Evolutionary conservation across 306 rosid genomes (phyloP).

Genomic region (Luffa aegyptiaca): DNA sequence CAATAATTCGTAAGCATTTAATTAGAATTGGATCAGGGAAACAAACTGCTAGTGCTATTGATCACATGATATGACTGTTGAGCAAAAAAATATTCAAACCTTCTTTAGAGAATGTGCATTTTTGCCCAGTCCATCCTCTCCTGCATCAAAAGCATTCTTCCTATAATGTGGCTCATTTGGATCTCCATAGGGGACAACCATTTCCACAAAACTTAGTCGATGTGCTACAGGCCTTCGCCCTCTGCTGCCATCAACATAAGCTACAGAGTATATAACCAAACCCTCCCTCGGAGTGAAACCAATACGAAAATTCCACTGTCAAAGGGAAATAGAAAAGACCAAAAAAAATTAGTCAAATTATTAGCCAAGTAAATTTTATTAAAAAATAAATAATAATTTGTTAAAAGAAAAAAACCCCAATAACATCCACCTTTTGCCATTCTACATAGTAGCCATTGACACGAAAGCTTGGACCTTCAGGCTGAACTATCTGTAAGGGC

Average conservation of each 20-base stretch:
- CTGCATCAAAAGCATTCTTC: slow-evolving; percentile 93
- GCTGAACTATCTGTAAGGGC: slow-evolving; percentile 69
- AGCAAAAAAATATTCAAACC: slow-evolving; percentile 25
- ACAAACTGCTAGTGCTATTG: background rate
- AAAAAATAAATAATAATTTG: background rate
- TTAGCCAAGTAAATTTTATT: slow-evolving; percentile 4
- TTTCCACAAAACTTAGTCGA: slow-evolving; percentile 82
- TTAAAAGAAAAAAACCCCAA: background rate
- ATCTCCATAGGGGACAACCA: slow-evolving; percentile 96
- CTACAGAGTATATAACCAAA: slow-evolving; percentile 75
- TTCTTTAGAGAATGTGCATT: slow-evolving; percentile 87
- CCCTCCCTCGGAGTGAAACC: slow-evolving; percentile 94
- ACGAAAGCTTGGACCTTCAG: slow-evolving; percentile 96
- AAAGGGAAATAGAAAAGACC: slow-evolving; percentile 10
- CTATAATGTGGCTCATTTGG: slow-evolving; percentile 89
- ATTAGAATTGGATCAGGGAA: background rate
- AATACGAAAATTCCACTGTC: slow-evolving; percentile 89
- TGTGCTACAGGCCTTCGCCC: slow-evolving; percentile 90
- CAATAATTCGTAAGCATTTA: slow-evolving; percentile 14
- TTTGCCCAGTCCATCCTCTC: slow-evolving; percentile 91
- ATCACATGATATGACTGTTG: slow-evolving; percentile 3
- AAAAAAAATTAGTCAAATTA: background rate
- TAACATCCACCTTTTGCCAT: slow-evolving; percentile 78
- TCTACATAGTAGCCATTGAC: slow-evolving; percentile 67
- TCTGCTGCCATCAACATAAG: slow-evolving; percentile 80